These are phyloP conservation scores for Gynochthodes officinalis DNA, from an alignment of 257 asterid genomes.

Conservation along the genomic window DNA sequence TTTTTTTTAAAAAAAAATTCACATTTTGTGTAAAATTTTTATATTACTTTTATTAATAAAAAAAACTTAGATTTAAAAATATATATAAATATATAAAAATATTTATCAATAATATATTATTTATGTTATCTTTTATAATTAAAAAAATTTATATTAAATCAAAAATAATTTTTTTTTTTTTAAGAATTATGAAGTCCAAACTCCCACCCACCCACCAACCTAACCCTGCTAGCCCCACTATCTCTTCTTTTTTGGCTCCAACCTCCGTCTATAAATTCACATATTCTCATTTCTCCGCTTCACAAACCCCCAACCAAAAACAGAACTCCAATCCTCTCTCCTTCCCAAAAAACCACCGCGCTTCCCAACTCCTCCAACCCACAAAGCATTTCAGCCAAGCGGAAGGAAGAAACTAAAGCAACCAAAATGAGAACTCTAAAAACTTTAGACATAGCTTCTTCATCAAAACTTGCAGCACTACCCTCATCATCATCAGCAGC, in stretches of 20 bases:
- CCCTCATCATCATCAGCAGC: conserved; percentile 30
- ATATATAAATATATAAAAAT: too few species aligned
- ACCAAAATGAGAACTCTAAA: conserved; percentile 6
- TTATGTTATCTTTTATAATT: too few species aligned
- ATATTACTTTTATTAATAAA: too few species aligned
- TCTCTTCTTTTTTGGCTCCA: background rate
- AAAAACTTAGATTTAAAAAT: too few species aligned
- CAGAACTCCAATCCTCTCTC: background rate
- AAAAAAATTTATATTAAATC: too few species aligned
- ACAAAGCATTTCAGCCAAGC: background rate
- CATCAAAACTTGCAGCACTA: background rate
- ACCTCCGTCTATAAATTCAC: conserved; percentile 8
- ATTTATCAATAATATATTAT: too few species aligned
- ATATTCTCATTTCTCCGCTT: background rate
- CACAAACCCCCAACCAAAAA: conserved; percentile 1
- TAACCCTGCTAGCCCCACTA: too few species aligned
- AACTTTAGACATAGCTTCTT: background rate
- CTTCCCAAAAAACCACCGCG: background rate
- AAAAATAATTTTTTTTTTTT: too few species aligned
- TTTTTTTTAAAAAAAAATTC: too few species aligned
- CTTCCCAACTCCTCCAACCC: background rate
- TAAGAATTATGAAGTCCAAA: too few species aligned
- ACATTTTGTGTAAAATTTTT: too few species aligned
- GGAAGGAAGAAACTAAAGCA: background rate
- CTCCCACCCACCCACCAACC: too few species aligned